These are phyloP conservation scores for Yamadazyma kitorensis DNA, from an alignment of 805 yeast species.

Conservation along the genomic window DNA sequence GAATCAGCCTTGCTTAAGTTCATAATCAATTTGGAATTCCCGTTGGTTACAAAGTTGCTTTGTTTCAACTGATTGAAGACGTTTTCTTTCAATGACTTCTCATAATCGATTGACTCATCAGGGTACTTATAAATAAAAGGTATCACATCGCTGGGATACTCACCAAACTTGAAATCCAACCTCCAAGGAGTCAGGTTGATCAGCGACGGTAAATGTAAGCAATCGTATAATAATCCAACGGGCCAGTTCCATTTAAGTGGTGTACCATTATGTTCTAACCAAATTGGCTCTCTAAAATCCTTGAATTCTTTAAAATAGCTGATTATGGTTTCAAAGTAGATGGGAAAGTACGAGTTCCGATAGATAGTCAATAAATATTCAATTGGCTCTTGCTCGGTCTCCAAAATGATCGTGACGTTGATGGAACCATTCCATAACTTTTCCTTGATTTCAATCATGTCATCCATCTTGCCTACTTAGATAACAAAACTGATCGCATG, in stretches of 20 bases:
- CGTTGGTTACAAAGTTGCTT: slow-evolving; percentile 69
- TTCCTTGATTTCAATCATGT: slow-evolving; percentile 22
- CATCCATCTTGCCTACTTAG: slow-evolving; percentile 4
- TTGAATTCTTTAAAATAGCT: slow-evolving; percentile 33
- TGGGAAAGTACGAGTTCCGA: slow-evolving; percentile 56
- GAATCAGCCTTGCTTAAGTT: slow-evolving; percentile 63
- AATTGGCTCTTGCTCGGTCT: neutral
- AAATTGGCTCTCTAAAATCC: slow-evolving; percentile 30
- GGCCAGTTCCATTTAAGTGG: slow-evolving; percentile 81
- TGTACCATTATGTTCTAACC: slow-evolving; percentile 65
- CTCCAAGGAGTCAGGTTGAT: slow-evolving; percentile 1
- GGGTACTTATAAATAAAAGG: slow-evolving; percentile 22
- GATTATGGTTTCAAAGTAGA: slow-evolving; percentile 35
- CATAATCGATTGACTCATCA: slow-evolving; percentile 19
- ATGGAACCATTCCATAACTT: slow-evolving; percentile 55
- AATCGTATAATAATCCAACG: slow-evolving; percentile 64
- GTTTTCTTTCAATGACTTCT: slow-evolving; percentile 40
- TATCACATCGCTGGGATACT: slow-evolving; percentile 28
- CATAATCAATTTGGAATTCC: slow-evolving; percentile 82
- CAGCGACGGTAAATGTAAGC: slow-evolving; percentile 33
- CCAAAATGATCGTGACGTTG: slow-evolving; percentile 25
- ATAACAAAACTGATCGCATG: too few relatives aligned
- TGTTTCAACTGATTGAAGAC: slow-evolving; percentile 85
- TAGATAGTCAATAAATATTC: slow-evolving; percentile 5
- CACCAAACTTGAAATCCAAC: slow-evolving; percentile 33